Evolutionary conservation across 2,329 filamentous ascomycete genomes (phyloP).

Genomic region (Scedosporium minutisporum): DNA sequence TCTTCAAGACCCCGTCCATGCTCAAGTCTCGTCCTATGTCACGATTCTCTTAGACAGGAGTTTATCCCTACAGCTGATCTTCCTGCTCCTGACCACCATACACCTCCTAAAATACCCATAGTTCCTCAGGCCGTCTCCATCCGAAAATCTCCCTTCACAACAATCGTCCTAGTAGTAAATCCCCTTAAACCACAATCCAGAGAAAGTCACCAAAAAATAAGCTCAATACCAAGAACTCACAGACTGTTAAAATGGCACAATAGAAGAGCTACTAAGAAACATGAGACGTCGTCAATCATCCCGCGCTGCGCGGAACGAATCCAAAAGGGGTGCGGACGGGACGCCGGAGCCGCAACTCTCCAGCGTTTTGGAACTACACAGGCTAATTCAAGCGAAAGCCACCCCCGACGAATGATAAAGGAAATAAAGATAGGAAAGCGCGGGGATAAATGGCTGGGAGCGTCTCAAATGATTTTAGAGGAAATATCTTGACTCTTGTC

Average conservation of each 20-base stretch:
- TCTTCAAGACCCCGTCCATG: background rate
- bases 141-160: background rate
- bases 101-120: background rate
- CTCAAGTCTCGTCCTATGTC: background rate
- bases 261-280: background rate
- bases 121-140: background rate
- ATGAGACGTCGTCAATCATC: background rate
- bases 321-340: background rate
- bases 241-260: too few relatives aligned
- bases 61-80: background rate
- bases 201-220: too few relatives aligned
- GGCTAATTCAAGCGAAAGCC: background rate
- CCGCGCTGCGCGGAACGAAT: background rate
- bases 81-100: background rate
- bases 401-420: background rate
- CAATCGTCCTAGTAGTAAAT: too few relatives aligned
- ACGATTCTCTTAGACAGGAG: background rate
- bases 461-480: background rate
- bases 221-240: too few relatives aligned
- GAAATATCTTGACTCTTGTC: background rate
- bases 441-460: background rate
- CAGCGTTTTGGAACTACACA: background rate
- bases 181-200: too few relatives aligned
- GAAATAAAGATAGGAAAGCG: background rate
- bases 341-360: background rate